A percentile compares a stretch with the other conserved stretches of the same genome.
phyloP scores from a whole-genome alignment of 2,329 filamentous ascomycete species.

The Penicillium janthinellum region DNA sequence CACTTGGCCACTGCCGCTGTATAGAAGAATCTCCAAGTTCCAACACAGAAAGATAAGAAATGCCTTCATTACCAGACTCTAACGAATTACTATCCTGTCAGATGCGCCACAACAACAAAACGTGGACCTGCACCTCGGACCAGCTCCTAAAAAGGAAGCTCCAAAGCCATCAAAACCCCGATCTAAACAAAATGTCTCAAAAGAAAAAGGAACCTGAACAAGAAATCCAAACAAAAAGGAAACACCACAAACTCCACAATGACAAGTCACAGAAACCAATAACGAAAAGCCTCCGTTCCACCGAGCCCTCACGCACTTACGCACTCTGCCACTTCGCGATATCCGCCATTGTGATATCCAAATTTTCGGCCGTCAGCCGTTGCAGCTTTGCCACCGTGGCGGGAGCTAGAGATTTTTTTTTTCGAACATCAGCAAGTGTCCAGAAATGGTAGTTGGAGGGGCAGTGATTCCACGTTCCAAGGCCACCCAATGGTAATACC shows the following conservation, averaged over 20 bases:
- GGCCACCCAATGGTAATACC: background rate
- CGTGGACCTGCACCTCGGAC: background rate
- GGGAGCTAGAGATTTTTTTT: conserved; percentile 22
- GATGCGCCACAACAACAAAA: background rate
- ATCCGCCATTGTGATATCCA: conserved; percentile 35
- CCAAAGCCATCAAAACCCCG: background rate
- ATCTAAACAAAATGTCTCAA: background rate
- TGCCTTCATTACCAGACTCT: background rate
- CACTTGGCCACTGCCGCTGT: background rate
- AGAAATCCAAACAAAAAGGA: conserved; percentile 2
- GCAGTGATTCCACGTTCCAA: background rate
- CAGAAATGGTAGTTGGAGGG: conserved; percentile 5
- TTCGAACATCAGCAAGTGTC: conserved; percentile 19
- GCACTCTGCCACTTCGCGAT: conserved; percentile 35
- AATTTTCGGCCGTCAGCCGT: conserved; percentile 31
- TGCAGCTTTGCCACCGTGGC: conserved; percentile 29
- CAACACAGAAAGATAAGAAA: background rate
- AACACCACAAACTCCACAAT: conserved; percentile 12
- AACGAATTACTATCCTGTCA: background rate
- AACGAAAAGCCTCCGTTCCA: background rate
- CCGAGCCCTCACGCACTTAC: conserved; percentile 10
- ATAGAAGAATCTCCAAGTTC: background rate
- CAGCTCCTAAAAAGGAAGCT: background rate
- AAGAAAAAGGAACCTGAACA: conserved; percentile 1
- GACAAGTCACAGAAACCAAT: conserved; percentile 3